Evolutionary conservation across 2,329 filamentous ascomycete genomes (phyloP).

Genomic region (Pseudogymnoascus sp.): DNA sequence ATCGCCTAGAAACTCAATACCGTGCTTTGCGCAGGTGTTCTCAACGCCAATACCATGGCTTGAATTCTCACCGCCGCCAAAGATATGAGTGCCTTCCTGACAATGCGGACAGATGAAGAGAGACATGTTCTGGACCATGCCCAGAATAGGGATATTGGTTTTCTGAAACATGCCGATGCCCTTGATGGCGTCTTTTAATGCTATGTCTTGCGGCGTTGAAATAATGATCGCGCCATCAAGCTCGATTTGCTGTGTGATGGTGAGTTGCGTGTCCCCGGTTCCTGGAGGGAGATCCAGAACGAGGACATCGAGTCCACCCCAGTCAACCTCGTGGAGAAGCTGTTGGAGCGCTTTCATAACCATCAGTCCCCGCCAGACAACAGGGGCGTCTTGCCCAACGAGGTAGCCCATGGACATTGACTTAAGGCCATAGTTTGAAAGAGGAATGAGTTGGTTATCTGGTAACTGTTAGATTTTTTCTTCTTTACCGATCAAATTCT

Average conservation of each 20-base stretch:
- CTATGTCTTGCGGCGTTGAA: conserved; percentile 88
- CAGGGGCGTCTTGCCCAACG: conserved; percentile 68
- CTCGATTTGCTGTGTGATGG: conserved; percentile 91
- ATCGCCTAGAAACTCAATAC: conserved; percentile 76
- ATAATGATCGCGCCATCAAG: conserved; percentile 82
- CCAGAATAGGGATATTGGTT: conserved; percentile 71
- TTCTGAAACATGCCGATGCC: conserved; percentile 91
- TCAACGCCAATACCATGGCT: conserved; percentile 52
- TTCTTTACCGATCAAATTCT: not conserved
- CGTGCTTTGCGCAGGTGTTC: conserved; percentile 62
- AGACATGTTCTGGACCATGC: conserved; percentile 89
- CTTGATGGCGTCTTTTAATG: conserved; percentile 83
- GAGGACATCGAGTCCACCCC: conserved; percentile 81
- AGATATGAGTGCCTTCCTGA: conserved; percentile 65
- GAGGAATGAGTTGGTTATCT: conserved; percentile 76
- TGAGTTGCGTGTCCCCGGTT: conserved; percentile 91
- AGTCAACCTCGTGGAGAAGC: conserved; percentile 88
- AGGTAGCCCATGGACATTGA: conserved; percentile 99
- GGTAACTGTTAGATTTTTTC: conserved; percentile 21
- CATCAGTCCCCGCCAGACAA: conserved; percentile 96
- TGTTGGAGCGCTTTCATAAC: conserved; percentile 96
- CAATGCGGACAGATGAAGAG: conserved; percentile 77
- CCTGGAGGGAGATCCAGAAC: conserved; percentile 89
- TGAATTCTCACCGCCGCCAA: conserved; percentile 41
- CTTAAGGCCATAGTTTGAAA: conserved; percentile 92